phyloP scores from a whole-genome alignment of 2,329 filamentous ascomycete species.

The Emergomyces orientalis region DNA sequence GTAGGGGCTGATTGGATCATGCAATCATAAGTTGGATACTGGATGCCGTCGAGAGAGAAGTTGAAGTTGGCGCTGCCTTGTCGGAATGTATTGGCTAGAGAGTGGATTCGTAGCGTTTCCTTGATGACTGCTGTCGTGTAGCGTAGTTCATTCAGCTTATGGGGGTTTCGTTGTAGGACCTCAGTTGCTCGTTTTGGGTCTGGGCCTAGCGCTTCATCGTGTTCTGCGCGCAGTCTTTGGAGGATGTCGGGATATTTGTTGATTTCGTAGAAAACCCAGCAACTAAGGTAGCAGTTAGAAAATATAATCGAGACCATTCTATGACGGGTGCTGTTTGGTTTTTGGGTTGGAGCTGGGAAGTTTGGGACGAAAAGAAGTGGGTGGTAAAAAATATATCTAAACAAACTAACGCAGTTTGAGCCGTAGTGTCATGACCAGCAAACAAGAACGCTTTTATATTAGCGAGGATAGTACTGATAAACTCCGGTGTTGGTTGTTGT shows the following conservation, averaged over 20 bases:
- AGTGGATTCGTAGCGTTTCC: constrained; percentile 46
- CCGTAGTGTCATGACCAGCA: neutral
- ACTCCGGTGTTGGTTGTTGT: neutral
- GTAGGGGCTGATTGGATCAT: neutral
- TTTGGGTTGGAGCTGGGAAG: neutral
- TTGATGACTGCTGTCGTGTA: constrained; percentile 48
- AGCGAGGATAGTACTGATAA: neutral
- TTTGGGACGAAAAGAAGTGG: neutral
- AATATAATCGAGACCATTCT: too few relatives aligned
- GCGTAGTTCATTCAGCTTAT: constrained; percentile 42
- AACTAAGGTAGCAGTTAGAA: neutral
- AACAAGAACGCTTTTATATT: neutral
- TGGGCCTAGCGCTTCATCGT: constrained; percentile 43
- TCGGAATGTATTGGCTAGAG: constrained; percentile 25
- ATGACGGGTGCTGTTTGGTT: neutral
- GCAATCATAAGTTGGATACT: constrained; percentile 1
- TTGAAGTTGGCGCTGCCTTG: neutral
- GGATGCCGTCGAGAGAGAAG: constrained; percentile 1
- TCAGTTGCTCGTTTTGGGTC: constrained; percentile 30
- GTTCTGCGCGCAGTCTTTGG: constrained; percentile 39
- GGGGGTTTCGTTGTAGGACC: constrained; percentile 34
- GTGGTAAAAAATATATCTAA: neutral
- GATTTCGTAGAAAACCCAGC: neutral
- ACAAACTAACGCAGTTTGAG: neutral
- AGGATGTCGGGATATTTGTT: constrained; percentile 24